These are phyloP conservation scores for Rhizodiscina lignyota DNA, from an alignment of 495 filamentous ascomycete genomes.

Conservation along the genomic window DNA sequence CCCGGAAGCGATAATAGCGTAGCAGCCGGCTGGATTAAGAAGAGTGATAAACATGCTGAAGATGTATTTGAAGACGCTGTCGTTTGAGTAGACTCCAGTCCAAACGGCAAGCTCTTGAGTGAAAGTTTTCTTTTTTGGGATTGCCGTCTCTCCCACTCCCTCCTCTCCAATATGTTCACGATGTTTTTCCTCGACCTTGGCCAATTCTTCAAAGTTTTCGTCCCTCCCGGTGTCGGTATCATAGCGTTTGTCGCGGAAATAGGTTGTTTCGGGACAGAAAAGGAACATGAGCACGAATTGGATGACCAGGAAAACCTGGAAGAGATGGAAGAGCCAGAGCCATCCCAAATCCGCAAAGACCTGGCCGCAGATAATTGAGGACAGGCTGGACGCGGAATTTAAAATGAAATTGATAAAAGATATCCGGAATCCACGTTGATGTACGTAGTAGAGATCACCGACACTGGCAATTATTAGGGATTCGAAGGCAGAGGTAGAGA, in stretches of 20 bases:
- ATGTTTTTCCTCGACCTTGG: too few relatives aligned
- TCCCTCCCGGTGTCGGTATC: conserved; percentile 8
- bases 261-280: conserved; percentile 8
- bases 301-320: conserved; percentile 7
- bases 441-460: neutral
- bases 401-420: conserved; percentile 9
- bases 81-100: conserved; percentile 5
- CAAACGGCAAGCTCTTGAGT: conserved; percentile 6
- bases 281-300: conserved; percentile 6
- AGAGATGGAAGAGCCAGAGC: conserved; percentile 8
- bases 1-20: conserved; percentile 6
- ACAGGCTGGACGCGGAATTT: conserved; percentile 4
- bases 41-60: conserved; percentile 7
- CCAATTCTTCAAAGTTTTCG: too few relatives aligned
- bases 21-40: conserved; percentile 6
- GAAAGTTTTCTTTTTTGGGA: conserved; percentile 12
- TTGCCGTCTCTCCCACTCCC: too few relatives aligned
- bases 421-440: conserved; percentile 5
- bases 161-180: too few relatives aligned
- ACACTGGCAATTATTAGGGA: neutral
- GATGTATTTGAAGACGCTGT: conserved; percentile 8
- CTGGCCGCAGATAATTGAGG: conserved; percentile 9
- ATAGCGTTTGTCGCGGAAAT: conserved; percentile 7
- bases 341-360: conserved; percentile 5
- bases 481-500: neutral